Evolutionary conservation across 2,329 filamentous ascomycete genomes (phyloP).

Genomic region (Microsporum ferrugineum): DNA sequence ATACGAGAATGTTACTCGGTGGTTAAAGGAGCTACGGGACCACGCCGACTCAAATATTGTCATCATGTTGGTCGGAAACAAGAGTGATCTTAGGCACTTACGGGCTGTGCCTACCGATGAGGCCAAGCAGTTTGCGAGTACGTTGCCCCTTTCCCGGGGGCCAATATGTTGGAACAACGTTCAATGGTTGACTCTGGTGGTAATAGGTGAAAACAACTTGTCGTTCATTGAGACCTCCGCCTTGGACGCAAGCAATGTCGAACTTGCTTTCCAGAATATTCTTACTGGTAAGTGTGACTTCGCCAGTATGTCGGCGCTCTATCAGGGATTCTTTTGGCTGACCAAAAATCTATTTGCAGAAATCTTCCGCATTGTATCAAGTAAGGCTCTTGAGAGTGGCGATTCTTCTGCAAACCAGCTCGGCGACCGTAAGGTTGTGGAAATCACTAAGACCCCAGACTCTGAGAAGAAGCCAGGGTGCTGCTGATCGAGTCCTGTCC

Average conservation of each 20-base stretch:
- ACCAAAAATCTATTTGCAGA: slow-evolving; percentile 43
- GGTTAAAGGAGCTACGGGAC: slow-evolving; percentile 96
- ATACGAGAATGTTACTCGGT: slow-evolving; percentile 96
- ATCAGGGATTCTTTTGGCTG: background rate
- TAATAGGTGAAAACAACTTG: slow-evolving; percentile 83
- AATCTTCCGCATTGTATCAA: slow-evolving; percentile 98
- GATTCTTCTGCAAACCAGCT: slow-evolving; percentile 71
- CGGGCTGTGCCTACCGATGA: slow-evolving; percentile 95
- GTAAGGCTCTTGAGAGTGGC: slow-evolving; percentile 87
- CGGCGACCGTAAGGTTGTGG: slow-evolving; percentile 64
- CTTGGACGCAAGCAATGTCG: slow-evolving; percentile 96
- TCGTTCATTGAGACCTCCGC: slow-evolving; percentile 99
- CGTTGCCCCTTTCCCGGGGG: slow-evolving; percentile 22
- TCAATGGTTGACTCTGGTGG: slow-evolving; percentile 16
- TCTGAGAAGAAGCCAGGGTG: slow-evolving; percentile 55
- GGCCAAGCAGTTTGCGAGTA: slow-evolving; percentile 95
- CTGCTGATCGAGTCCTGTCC: slow-evolving; percentile 23
- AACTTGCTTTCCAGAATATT: slow-evolving; percentile 99
- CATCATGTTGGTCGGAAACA: slow-evolving; percentile 99
- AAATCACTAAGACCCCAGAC: slow-evolving; percentile 75
- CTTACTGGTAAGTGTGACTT: slow-evolving; percentile 65
- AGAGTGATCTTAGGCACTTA: slow-evolving; percentile 99
- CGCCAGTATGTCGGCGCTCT: slow-evolving; percentile 10
- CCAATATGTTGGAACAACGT: background rate
- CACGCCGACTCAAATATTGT: slow-evolving; percentile 98